Evolutionary conservation across 176 grass and related monocot species (phyloP), one percentile per base, ranked within the genome.

Genomic region (Metroxylon sagu): DNA sequence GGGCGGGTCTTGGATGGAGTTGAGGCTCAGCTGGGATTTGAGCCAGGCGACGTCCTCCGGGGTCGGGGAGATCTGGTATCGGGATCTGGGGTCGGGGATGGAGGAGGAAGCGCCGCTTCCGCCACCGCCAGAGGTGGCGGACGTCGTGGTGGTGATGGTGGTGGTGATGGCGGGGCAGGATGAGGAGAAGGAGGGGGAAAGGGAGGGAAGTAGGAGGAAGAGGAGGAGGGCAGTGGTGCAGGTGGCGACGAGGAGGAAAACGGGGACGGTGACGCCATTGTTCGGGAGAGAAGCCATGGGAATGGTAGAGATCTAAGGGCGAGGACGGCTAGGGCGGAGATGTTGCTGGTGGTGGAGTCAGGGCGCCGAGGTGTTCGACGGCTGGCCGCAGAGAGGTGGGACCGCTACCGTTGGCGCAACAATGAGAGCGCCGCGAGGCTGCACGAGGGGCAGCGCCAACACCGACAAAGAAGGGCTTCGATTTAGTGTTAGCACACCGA

Each of bases 11-110:
- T 60, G 69, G 29, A 85, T 79, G 69, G 76, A 85, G 85, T 92
- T 92, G 53, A 60, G 35, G 27, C 27, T 72, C 55, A 98, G 73
- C 67, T 91, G 79, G 25, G 62, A 59, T 67, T 74, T 85, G 65
- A 98, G 78, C 88, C 84, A 98, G 48, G 56, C 48, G 53, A 92
- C 66, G 73, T 98, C 93, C 14, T 76, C 79, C 12, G 50, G 48
- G 26, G 64, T 78, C 16, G 93, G 83, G 64, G 75, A 52, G 67
- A 79, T 64, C 31, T 74, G 75, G 14, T 71, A 54, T 14, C 59
- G 74, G 49, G 62, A 56, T 49, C 67, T 63, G 4, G 73, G 19
- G 30, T 49, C 57, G 16, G 78, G 68, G 8, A 68, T 82, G 1
- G 79, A 65, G 29, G 85, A 82, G 82, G 76, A 31, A 23, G 75